Evolutionary conservation across 805 yeast species (phyloP), one percentile per base, ranked within the genome.

Genomic region (Suhomyces kilbournensis): DNA sequence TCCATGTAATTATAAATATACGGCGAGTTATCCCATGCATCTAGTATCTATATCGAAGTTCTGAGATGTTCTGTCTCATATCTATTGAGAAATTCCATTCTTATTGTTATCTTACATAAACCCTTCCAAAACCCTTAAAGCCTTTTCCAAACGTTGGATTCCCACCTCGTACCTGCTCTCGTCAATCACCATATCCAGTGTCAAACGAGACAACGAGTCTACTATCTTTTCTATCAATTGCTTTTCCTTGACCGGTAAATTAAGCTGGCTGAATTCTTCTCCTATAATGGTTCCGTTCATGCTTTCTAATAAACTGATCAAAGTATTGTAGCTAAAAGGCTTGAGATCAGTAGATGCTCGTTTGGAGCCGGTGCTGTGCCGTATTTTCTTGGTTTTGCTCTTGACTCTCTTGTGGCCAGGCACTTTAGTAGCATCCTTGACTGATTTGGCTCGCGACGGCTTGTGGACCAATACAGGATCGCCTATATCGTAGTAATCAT

Each of bases 171-270:
- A 85, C 61, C 94, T 82, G 26, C 81, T 82, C 26, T 90, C 90
- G 66, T 93, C 97, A 51, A 89, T 66, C 50, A 91, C 87, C 89
- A 94, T 90, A 63, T 91, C 97, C 49, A 92, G 90, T 2, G 96
- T 90, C 53, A 94, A 78, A 60, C 94, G 78, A 39, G 94, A 85
- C 46, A 93, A 74, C 1, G 96, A 85, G 62, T 91, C 96, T 3
- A 93, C 88, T 47, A 93, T 83, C 67, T 90, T 84, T 63, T 93
- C 97, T 43, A 93, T 75, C 40, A 92, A 75, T 60, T 82, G 85
- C 58, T 88, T 86, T 62, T 91, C 97, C 53, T 85, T 86, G 0
- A 78, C 70, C 8, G 93, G 91, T 57, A 91, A 76, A 38, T 86
- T 88, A 53, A 92, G 70, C 49, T 82, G 82, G 42, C 84, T 82